phyloP scores from a whole-genome alignment of 257 asterid genomes.

The Ballota nigra region DNA sequence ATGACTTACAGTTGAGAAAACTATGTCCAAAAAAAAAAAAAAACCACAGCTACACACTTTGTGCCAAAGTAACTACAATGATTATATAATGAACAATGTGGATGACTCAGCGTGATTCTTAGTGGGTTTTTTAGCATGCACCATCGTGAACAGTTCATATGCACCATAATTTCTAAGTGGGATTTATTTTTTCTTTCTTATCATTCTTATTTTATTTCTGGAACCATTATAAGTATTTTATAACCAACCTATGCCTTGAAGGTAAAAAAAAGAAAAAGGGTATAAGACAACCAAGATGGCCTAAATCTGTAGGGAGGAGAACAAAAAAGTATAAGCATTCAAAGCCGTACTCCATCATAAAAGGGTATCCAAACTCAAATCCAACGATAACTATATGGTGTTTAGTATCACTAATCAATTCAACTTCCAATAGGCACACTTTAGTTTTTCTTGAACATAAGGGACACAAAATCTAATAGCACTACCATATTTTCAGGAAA shows the following conservation, averaged over 20 bases:
- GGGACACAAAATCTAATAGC: neutral
- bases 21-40: neutral
- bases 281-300: neutral
- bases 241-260: neutral
- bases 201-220: neutral
- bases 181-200: too few species aligned
- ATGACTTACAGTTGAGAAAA: constrained; percentile 30
- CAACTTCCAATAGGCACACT: neutral
- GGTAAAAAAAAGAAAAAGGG: neutral
- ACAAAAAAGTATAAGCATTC: neutral
- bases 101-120: constrained; percentile 3
- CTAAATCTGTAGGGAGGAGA: constrained; percentile 1
- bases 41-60: neutral
- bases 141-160: neutral
- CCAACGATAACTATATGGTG: neutral
- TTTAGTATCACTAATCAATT: constrained; percentile 13
- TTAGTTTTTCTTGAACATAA: neutral
- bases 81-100: neutral
- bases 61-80: neutral
- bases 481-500: constrained; percentile 1
- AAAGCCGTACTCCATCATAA: neutral
- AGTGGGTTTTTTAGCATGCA: neutral
- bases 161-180: neutral
- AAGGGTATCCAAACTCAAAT: neutral
- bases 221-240: neutral